Evolutionary conservation across 1,284 basidiomycete genomes (phyloP), one percentile per base, ranked within the genome.

Genomic region (Papiliotrema fonsecae): DNA sequence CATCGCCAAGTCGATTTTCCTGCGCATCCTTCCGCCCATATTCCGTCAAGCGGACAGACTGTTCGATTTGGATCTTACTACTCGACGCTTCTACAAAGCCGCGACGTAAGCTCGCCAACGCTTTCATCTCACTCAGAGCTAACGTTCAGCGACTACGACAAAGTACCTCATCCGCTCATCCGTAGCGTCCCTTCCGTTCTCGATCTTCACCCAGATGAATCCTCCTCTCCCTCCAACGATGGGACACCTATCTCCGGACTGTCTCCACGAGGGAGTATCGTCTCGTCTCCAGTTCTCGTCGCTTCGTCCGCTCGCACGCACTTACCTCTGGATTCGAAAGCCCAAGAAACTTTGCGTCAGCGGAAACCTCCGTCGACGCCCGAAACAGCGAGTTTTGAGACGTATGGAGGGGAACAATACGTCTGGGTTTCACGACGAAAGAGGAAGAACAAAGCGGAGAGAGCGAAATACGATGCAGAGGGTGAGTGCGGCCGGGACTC

Each of bases 181-280:
- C 81, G 81, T 38, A 77, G 88, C 0, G 83, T 93, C 56, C 91
- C 91, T 6, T 87, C 84, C 65, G 83, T 94, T 31, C 85, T 93
- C 47, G 87, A 93, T 66, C 76, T 94, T 13, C 80, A 85, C 2
- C 57, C 63, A 4, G 57, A 62, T 27, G 54, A 52, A 24, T 37
- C 42, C 31, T 13, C 39, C 16, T 49, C 51, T 4, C 40, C 45
- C 26, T 44, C 50, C 21, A n/a, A n/a, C n/a, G n/a, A n/a, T n/a
- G n/a, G n/a, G n/a, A n/a, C n/a, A n/a, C n/a, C n/a, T n/a, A n/a
- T n/a, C n/a, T n/a, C n/a, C n/a, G n/a, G n/a, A n/a, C n/a, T n/a
- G n/a, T n/a, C n/a, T n/a, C n/a, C n/a, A n/a, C n/a, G n/a, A n/a
- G n/a, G n/a, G n/a, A n/a, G n/a, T n/a, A n/a, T n/a, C n/a, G n/a